Evolutionary conservation across 2,329 filamentous ascomycete genomes (phyloP).

Genomic region (Blastomyces parvus): DNA sequence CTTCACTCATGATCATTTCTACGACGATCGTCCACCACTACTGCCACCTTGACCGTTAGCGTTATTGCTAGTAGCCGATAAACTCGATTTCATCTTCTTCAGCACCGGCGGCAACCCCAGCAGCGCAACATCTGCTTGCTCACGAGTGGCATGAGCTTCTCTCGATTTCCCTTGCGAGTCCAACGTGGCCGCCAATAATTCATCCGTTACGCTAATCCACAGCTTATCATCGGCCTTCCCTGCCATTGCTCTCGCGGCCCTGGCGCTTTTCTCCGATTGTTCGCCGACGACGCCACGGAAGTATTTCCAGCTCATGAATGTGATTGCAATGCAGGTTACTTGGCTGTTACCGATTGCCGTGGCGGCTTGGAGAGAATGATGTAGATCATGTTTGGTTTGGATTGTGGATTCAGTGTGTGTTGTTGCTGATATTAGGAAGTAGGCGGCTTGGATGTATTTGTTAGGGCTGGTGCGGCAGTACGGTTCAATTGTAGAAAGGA

Average conservation of each 20-base stretch:
- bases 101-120: slow-evolving; percentile 30
- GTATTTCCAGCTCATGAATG: slow-evolving; percentile 73
- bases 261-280: slow-evolving; percentile 66
- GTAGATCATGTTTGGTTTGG: slow-evolving; percentile 68
- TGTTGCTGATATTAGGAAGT: slow-evolving; percentile 63
- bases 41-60: not conserved
- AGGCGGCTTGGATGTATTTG: slow-evolving; percentile 66
- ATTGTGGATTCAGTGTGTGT: slow-evolving; percentile 59
- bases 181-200: slow-evolving; percentile 65
- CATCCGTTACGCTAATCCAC: slow-evolving; percentile 73
- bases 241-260: slow-evolving; percentile 58
- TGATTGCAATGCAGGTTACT: slow-evolving; percentile 72
- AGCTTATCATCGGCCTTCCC: slow-evolving; percentile 60
- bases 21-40: slow-evolving; percentile 2
- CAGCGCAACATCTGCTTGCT: slow-evolving; percentile 38
- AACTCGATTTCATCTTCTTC: slow-evolving; percentile 20
- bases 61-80: not conserved
- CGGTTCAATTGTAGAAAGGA: slow-evolving; percentile 58
- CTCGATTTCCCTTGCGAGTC: slow-evolving; percentile 58
- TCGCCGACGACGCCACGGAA: slow-evolving; percentile 75
- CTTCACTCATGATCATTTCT: slow-evolving; percentile 12
- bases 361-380: slow-evolving; percentile 60
- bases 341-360: slow-evolving; percentile 64
- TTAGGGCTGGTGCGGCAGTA: slow-evolving; percentile 62
- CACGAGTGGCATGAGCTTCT: slow-evolving; percentile 40